A percentile compares a stretch with the other conserved stretches of the same genome.
phyloP scores from a whole-genome alignment of 139 green algal species.

The Micractinium conductrix region DNA sequence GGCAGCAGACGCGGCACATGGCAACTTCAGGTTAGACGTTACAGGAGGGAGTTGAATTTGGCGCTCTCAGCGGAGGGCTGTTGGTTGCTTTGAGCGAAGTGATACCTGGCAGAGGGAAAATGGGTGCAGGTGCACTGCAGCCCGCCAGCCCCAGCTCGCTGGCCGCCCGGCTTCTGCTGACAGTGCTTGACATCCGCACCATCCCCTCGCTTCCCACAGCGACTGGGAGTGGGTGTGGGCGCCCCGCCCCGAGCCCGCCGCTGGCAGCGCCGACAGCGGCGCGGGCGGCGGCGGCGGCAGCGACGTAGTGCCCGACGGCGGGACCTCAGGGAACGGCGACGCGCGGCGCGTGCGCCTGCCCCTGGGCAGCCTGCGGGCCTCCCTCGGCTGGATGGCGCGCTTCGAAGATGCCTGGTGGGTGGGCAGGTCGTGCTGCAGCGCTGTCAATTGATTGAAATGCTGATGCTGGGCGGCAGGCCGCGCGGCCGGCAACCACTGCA shows the following conservation, averaged over 20 bases:
- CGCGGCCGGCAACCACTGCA: too few relatives aligned
- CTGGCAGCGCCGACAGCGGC: not conserved
- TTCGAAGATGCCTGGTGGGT: constrained; percentile 41
- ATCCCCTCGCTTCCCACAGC: not conserved
- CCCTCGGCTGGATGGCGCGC: constrained; percentile 13
- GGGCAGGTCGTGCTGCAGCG: too few relatives aligned
- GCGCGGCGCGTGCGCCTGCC: not conserved
- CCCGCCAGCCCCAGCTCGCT: too few relatives aligned
- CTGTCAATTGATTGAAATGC: too few relatives aligned
- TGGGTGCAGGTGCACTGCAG: too few relatives aligned
- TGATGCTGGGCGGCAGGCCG: too few relatives aligned
- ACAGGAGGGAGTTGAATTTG: too few relatives aligned
- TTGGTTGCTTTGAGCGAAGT: too few relatives aligned
- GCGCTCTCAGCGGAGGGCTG: too few relatives aligned
- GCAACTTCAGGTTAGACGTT: constrained; percentile 7
- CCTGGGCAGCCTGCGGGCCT: constrained; percentile 31
- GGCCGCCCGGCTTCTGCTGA: too few relatives aligned
- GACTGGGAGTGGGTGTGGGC: constrained; percentile 28
- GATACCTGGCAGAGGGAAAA: too few relatives aligned
- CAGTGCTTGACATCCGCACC: not conserved
- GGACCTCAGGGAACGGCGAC: not conserved
- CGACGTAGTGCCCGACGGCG: not conserved
- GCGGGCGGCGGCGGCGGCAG: not conserved
- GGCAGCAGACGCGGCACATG: constrained; percentile 39
- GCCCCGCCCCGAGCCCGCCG: not conserved